Evolutionary conservation across 371 early-diverging fungal genomes (phyloP), one percentile per base, ranked within the genome.

Genomic region (Lichtheimia ramosa): DNA sequence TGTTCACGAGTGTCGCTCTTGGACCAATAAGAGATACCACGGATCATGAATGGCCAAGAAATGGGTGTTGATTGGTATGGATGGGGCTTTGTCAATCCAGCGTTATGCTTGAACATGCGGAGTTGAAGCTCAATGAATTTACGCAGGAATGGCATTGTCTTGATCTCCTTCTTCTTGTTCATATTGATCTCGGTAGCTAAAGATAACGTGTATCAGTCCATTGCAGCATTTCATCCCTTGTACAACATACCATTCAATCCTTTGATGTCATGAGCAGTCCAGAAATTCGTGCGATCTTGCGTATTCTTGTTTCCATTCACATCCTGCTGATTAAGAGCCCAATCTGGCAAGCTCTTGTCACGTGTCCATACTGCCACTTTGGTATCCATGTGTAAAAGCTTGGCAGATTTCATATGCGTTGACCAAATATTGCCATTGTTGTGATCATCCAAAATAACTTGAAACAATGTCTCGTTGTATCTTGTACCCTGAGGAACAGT

Each of bases 21-120:
- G 2, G 89, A 93, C 98, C 98, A 98, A 80, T 95, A 98, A 6
- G 94, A 93, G 18, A 96, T 91, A 27, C 98, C 98, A 43, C 94
- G 90, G 23, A 79, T 62, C 48, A 96, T 83, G 58, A 97, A 85
- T 14, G 96, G 96, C 98, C 98, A 98, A 23, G 92, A 74, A 53
- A 83, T 84, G 18, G 89, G 96, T 48, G 64, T 79, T 46, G 92
- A 91, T 71, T 91, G 89, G 70, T 94, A 98, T 24, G 99, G 99
- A 69, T 98, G 99, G 13, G 92, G 83, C 27, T 86, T 87, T 0
- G 94, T 95, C 39, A 98, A 81, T 14, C 87, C 93, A 27, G 93
- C 83, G 69, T 98, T 98, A 69, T 96, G 95, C 24, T 83, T 81
- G 48, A 98, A 68, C 99, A 97, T 97, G 34, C 86, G 80, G 3